Evolutionary conservation across 1,284 basidiomycete species (phyloP).

Genomic region (Fereydounia khargensis): DNA sequence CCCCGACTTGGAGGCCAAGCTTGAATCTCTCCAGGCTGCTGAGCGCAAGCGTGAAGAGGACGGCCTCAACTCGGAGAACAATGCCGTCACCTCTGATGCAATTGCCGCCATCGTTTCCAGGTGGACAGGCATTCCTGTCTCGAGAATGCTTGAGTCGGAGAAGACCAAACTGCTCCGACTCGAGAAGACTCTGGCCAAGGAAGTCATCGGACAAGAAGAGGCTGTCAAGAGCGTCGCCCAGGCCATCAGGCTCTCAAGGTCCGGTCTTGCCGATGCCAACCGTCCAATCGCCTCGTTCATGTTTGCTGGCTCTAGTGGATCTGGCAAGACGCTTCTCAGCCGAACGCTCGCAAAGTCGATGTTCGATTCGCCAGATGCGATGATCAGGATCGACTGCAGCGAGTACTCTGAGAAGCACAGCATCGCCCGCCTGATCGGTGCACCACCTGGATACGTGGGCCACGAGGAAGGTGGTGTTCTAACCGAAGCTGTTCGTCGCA

Average conservation of each 20-base stretch:
- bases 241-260: constrained; percentile 64
- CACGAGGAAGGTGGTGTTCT: constrained; percentile 77
- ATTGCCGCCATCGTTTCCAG: constrained; percentile 64
- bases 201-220: constrained; percentile 64
- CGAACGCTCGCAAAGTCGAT: constrained; percentile 60
- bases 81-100: constrained; percentile 54
- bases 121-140: constrained; percentile 61
- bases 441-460: constrained; percentile 76
- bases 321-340: constrained; percentile 64
- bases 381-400: constrained; percentile 64
- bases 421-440: constrained; percentile 62
- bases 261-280: constrained; percentile 63
- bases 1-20: constrained; percentile 76
- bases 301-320: constrained; percentile 60
- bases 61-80: constrained; percentile 32
- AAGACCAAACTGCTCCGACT: constrained; percentile 51
- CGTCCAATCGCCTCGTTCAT: constrained; percentile 63
- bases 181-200: constrained; percentile 43
- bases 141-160: constrained; percentile 56
- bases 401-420: constrained; percentile 62
- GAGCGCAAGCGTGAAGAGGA: constrained; percentile 60
- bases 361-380: constrained; percentile 63
- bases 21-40: constrained; percentile 63
- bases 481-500: constrained; percentile 59
- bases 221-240: constrained; percentile 64